phyloP scores from a whole-genome alignment of 2,329 filamentous ascomycete species.

The Sclerotinia borealis region DNA sequence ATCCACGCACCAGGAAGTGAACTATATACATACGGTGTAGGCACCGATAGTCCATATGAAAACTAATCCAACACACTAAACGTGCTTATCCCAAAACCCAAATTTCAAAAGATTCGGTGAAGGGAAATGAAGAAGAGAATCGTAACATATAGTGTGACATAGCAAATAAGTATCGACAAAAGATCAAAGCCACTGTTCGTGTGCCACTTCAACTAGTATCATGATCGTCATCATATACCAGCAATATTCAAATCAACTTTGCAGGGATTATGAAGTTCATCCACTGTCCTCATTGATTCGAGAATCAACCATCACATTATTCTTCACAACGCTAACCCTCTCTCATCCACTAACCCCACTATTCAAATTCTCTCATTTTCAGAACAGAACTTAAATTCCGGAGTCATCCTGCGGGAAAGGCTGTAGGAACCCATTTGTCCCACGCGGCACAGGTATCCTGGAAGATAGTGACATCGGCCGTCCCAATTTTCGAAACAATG shows the following conservation, averaged over 20 bases:
- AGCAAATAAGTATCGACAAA: neutral
- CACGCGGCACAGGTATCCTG: constrained; percentile 23
- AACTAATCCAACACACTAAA: neutral
- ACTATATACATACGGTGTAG: neutral
- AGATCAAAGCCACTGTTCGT: neutral
- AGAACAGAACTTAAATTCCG: constrained; percentile 20
- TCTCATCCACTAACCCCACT: neutral
- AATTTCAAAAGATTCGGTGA: neutral
- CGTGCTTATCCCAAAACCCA: neutral
- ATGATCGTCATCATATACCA: neutral
- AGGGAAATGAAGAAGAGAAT: neutral
- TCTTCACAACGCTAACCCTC: neutral
- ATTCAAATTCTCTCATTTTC: neutral
- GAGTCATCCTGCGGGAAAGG: constrained; percentile 25
- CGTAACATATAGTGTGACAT: neutral
- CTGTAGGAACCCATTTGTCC: constrained; percentile 17
- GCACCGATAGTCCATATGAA: neutral
- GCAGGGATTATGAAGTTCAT: neutral
- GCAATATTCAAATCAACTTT: neutral
- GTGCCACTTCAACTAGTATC: too few species aligned
- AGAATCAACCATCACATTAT: too few species aligned
- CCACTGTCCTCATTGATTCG: neutral
- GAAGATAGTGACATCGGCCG: constrained; percentile 17
- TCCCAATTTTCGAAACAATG: constrained; percentile 15
- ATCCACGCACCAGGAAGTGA: neutral